These are phyloP conservation scores for Starmera caribaea DNA, from an alignment of 805 yeast genomes.

Conservation along the genomic window DNA sequence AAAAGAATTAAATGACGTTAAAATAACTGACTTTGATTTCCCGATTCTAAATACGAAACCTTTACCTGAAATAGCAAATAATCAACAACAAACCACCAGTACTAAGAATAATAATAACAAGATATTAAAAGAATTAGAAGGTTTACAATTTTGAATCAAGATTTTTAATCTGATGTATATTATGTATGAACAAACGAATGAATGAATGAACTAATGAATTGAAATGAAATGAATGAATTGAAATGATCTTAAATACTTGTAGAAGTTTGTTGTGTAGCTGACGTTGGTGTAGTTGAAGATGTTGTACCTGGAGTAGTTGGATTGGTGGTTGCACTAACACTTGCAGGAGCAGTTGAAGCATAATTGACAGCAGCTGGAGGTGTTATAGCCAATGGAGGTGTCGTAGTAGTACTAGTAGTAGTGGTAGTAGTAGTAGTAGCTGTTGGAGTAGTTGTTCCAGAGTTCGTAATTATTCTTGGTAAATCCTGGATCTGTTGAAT, in stretches of 20 bases:
- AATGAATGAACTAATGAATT: background rate
- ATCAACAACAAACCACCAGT: no score
- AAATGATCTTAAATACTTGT: no score
- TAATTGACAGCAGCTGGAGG: background rate
- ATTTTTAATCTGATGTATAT: no score
- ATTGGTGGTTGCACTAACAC: background rate
- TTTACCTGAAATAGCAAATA: no score
- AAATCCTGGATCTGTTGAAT: conserved; percentile 61
- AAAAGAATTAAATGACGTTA: no score
- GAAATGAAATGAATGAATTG: no score
- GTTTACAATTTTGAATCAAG: conserved; percentile 7
- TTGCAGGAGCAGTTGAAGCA: background rate
- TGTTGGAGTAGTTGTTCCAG: no score
- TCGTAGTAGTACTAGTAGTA: background rate
- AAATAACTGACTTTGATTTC: no score
- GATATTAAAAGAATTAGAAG: conserved; percentile 9
- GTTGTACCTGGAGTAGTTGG: no score
- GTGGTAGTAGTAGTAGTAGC: conserved; percentile 7
- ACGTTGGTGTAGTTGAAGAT: no score
- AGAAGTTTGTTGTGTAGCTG: no score
- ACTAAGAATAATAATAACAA: background rate
- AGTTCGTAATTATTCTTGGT: conserved; percentile 40
- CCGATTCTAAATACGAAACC: no score
- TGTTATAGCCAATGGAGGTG: background rate
- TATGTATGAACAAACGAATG: background rate